Base-by-base conservation (phyloP, 192 early-diverging fungal species). In the Coemansia sp. region DNA sequence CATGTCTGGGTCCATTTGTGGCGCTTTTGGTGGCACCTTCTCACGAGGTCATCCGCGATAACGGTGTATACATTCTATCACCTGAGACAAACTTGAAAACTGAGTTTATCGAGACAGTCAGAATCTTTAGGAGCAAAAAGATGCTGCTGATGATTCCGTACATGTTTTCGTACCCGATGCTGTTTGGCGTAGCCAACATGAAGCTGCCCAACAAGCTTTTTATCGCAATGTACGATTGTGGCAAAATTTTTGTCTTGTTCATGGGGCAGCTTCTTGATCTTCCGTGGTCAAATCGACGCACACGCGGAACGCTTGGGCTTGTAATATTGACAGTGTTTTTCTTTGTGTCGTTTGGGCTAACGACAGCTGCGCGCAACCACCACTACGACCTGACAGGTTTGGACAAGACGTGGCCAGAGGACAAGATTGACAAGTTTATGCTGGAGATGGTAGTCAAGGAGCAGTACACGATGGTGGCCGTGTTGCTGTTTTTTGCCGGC, bases 31-130 rank as follows among this genome's bases (percentile, higher is more conserved):
- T 74, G 9, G 71, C 71, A 9, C 71, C 71, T 0, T 22, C 55
- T 11, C 47, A 67, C 53, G 50, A 60, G 24, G 53, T 74, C 19
- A 57, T 68, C 25, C 65, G 71, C 23, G 53, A 45, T 50, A 68
- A 74, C 27, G 71, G 71, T 2, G 71, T 74, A 4, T 74, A 64
- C 27, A 11, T 74, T 45, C 58, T 74, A 27, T 61, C 71, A 13
- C 71, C 65, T 4, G 50, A 61, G 44, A 61, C 71, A 9, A 68
- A 42, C 3, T n/a, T 74, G 6, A 17, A 38, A 5, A 61, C 47
- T 11, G 71, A 74, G 44, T 9, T 74, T n/a, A 55, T 25, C 15
- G 61, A 59, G 21, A 61, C 58, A 0, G 40, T 53, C 24, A 46
- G 39, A 5, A 57, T 75, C 21, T 75, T 75, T 21, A 37, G 4